Conservation (phyloP, 2,329 filamentous ascomycete species). For the Fusarium multiceps region DNA sequence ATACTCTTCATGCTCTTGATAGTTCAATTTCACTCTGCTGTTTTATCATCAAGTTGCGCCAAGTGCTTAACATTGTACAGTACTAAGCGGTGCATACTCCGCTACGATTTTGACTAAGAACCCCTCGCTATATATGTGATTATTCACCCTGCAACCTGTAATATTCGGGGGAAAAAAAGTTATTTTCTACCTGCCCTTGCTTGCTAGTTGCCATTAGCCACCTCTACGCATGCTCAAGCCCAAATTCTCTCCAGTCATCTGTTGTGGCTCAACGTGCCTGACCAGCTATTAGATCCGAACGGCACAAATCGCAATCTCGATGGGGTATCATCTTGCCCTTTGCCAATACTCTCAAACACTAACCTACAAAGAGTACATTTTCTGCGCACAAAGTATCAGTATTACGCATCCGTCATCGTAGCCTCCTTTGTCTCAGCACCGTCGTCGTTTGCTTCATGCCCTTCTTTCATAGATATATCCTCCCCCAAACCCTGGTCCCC, state of each 20-base stretch:
- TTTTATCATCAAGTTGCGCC: neutral
- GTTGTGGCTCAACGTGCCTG: neutral
- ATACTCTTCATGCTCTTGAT: constrained; percentile 35
- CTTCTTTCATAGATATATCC: constrained; percentile 40
- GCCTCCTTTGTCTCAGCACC: constrained; percentile 25
- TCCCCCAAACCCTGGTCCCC: constrained; percentile 23
- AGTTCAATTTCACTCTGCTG: constrained; percentile 32
- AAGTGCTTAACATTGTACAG: neutral
- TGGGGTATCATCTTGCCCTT: constrained; percentile 35
- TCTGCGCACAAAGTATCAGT: neutral
- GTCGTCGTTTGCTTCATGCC: constrained; percentile 9
- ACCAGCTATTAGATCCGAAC: neutral
- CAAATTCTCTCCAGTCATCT: neutral
- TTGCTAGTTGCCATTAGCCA: neutral
- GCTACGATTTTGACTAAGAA: neutral
- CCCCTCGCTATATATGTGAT: neutral
- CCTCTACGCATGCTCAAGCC: neutral
- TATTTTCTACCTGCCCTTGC: neutral
- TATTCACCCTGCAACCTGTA: neutral
- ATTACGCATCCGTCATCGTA: constrained; percentile 35
- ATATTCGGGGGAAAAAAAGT: neutral
- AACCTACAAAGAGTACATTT: constrained; percentile 8
- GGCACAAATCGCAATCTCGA: neutral
- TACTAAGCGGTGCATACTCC: neutral
- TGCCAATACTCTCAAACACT: constrained; percentile 12